Evolutionary conservation across 805 yeast species (phyloP), one percentile per base, ranked within the genome.

Genomic region (Metschnikowia vanudenii): DNA sequence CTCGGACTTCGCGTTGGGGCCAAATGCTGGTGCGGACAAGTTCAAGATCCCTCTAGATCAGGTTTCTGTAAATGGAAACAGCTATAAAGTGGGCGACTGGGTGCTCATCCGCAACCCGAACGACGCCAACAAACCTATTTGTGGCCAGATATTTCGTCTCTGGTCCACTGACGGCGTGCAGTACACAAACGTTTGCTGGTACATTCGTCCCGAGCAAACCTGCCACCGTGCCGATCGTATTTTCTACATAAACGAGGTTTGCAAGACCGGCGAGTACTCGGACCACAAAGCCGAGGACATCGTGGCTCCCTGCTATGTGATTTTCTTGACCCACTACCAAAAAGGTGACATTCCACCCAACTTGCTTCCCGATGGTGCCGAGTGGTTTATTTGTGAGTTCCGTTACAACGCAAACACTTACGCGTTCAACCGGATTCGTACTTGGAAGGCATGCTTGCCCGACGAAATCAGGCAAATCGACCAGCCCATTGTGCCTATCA

Each of bases 361-460:
- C 18, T 62, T 71, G 30, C 75, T 85, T 41, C 85, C 88, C 17
- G 75, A 75, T 46, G 92, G 88, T 43, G 85, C 88, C 3, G 92
- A 94, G 5, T 78, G 95, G 62, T 94, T 90, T 67, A 84, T 94
- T 56, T 94, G 98, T 71, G 99, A 94, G 67, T 88, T 81, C 64
- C 82, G 99, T 60, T 94, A 91, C 68, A 92, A 92, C 62, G 97
- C 92, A 63, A 76, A 80, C 45, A 96, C 88, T 58, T 88, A 88
- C 64, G 84, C 84, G 24, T 94, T 94, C 75, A 94, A 92, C 68
- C 86, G 92, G 62, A 94, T 94, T 59, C 80, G 98, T 61, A 92
- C 99, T 2, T 94, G 99, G 99, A 92, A 89, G 67, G 97, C 97
- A 6, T 94, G 98, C 73, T 76, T 94, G 55, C 99, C 99, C 0